Evolutionary conservation across 2,329 filamentous ascomycete species (phyloP).

Genomic region (Botrytis elliptica): DNA sequence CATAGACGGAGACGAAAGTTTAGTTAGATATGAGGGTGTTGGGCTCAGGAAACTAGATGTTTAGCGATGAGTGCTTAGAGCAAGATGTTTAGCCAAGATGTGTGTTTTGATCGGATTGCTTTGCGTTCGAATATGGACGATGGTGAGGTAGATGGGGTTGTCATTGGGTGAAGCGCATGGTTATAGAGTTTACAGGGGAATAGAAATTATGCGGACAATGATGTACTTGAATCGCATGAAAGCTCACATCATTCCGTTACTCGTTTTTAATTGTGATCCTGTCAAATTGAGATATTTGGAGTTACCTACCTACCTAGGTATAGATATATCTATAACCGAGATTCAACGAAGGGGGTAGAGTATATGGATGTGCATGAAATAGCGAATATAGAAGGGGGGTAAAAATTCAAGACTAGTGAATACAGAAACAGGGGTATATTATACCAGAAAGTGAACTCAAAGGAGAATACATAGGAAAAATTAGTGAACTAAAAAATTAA

Average conservation of each 20-base stretch:
- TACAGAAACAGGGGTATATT: background rate
- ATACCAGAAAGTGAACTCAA: background rate
- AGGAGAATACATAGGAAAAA: background rate
- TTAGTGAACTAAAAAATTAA: background rate
- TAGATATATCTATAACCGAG: too few relatives aligned
- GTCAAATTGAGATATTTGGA: background rate
- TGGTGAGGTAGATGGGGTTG: background rate
- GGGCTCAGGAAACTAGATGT: background rate
- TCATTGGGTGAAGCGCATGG: background rate
- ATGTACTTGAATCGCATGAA: too few relatives aligned
- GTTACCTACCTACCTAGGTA: too few relatives aligned
- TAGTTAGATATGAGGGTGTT: background rate
- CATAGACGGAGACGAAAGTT: background rate
- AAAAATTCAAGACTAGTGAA: background rate
- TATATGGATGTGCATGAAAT: too few relatives aligned
- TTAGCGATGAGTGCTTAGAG: background rate
- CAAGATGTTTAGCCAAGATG: background rate
- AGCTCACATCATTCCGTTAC: background rate
- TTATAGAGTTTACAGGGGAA: background rate
- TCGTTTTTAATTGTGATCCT: background rate
- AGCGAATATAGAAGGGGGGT: background rate
- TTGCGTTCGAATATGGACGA: background rate
- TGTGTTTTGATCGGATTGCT: background rate
- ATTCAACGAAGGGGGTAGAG: too few relatives aligned
- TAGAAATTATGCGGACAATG: background rate